phyloP scores from a whole-genome alignment of 2,329 filamentous ascomycete genomes.

The Epichloe typhina region DNA sequence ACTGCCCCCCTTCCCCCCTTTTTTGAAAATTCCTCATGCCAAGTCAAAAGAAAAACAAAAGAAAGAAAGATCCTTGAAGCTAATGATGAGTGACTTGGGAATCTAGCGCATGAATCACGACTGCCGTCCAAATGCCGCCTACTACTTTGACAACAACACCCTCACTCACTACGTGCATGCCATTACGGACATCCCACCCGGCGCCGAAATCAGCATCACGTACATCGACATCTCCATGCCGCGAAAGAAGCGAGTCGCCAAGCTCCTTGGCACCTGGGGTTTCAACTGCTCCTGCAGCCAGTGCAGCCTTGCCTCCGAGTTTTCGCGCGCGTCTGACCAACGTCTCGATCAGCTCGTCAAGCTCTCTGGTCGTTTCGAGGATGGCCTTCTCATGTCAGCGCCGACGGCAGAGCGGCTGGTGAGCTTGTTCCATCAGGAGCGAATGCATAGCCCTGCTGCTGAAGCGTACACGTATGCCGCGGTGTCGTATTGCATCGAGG shows the following conservation, averaged over 20 bases:
- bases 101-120: slow-evolving; percentile 29
- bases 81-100: neutral
- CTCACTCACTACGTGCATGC: slow-evolving; percentile 27
- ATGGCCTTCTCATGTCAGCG: slow-evolving; percentile 10
- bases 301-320: slow-evolving; percentile 19
- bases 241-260: slow-evolving; percentile 13
- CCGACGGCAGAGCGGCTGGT: slow-evolving; percentile 26
- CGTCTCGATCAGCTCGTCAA: slow-evolving; percentile 22
- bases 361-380: neutral
- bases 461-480: slow-evolving; percentile 26
- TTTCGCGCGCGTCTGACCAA: slow-evolving; percentile 21
- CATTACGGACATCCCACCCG: slow-evolving; percentile 24
- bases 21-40: neutral
- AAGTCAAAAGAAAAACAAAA: neutral
- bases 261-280: slow-evolving; percentile 23
- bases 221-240: slow-evolving; percentile 24
- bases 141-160: slow-evolving; percentile 25
- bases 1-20: no score
- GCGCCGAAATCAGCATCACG: slow-evolving; percentile 30
- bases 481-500: slow-evolving; percentile 24
- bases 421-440: slow-evolving; percentile 27
- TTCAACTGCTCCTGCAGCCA: slow-evolving; percentile 27
- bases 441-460: slow-evolving; percentile 19
- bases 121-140: slow-evolving; percentile 31
- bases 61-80: no score